Evolutionary conservation across 2,329 filamentous ascomycete species (phyloP).

Genomic region (Trichoderma pleuroti): DNA sequence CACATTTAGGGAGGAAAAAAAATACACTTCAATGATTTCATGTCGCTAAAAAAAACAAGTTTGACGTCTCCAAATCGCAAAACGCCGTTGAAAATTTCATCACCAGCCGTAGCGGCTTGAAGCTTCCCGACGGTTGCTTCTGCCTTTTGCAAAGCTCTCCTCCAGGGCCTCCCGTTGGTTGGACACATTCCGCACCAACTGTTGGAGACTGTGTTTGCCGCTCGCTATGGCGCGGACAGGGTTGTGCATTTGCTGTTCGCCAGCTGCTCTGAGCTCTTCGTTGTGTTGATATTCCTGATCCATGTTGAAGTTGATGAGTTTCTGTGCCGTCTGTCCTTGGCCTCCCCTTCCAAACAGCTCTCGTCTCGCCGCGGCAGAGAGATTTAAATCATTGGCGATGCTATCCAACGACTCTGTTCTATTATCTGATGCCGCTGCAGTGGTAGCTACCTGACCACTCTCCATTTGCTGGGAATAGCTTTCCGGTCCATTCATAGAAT

Average conservation of each 20-base stretch:
- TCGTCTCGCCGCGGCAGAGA: conserved; percentile 71
- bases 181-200: conserved; percentile 78
- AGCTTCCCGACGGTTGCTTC: conserved; percentile 75
- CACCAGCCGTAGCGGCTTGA: conserved; percentile 81
- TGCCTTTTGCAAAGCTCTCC: conserved; percentile 83
- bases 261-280: conserved; percentile 66
- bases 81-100: background rate
- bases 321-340: conserved; percentile 41
- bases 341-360: conserved; percentile 77
- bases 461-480: conserved; percentile 32
- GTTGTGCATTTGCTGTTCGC: conserved; percentile 72
- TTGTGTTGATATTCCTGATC: conserved; percentile 84
- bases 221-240: conserved; percentile 82
- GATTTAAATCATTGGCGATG: conserved; percentile 73
- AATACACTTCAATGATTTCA: conserved; percentile 3
- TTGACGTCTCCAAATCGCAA: background rate
- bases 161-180: conserved; percentile 84
- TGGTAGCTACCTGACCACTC: conserved; percentile 28
- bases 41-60: background rate
- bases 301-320: conserved; percentile 82
- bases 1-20: background rate
- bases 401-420: conserved; percentile 58
- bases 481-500: conserved; percentile 25
- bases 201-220: conserved; percentile 78
- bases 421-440: conserved; percentile 28